Base-by-base conservation (phyloP, 2,329 filamentous ascomycete genomes). In the Fusarium poae region DNA sequence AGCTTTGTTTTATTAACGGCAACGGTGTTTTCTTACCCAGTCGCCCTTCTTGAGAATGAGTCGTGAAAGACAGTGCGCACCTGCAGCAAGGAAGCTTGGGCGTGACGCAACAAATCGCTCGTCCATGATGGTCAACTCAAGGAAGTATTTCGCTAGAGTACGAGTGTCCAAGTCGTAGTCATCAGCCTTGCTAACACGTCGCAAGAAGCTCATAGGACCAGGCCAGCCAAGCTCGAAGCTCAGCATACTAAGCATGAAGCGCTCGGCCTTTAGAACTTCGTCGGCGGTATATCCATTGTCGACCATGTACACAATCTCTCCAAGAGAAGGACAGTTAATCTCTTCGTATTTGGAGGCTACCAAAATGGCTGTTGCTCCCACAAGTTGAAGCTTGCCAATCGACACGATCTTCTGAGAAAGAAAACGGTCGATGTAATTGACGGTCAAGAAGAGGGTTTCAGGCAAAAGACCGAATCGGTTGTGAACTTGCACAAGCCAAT, bases 221-320 rank as follows among this genome's bases (percentile, higher is more conserved):
- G 96, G 96, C 91, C 93, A 98, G 53, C 96, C 96, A 55, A 99
- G 88, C 81, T 97, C 94, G 77, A 97, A 99, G 74, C 93, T 88
- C 55, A 99, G 88, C 91, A 97, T 97, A 80, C 89, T 97, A 52
- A 99, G 88, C 94, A 99, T 99, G 83, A 97, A 98, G 15, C 94
- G 91, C 81, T 99, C 96, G 1, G 96, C 96, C 83, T 98, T 97
- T 70, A 98, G 87, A 59, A 99, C 95, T 82, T 98, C 96, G 59
- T 97, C 94, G 18, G 88, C 86, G 5, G 87, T 92, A 81, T 97
- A 99, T 57, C 93, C 94, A 43, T 90, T 88, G 77, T 99, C 96
- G 40, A 99, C 96, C 95, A 99, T 98, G 84, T 95, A 98, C 63
- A 97, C 92, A 75, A 99, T 97, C 83, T 99, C 96, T 65, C 92